These are phyloP conservation scores for Jamesozyma spencerorum DNA, from an alignment of 805 yeast genomes.

Conservation along the genomic window DNA sequence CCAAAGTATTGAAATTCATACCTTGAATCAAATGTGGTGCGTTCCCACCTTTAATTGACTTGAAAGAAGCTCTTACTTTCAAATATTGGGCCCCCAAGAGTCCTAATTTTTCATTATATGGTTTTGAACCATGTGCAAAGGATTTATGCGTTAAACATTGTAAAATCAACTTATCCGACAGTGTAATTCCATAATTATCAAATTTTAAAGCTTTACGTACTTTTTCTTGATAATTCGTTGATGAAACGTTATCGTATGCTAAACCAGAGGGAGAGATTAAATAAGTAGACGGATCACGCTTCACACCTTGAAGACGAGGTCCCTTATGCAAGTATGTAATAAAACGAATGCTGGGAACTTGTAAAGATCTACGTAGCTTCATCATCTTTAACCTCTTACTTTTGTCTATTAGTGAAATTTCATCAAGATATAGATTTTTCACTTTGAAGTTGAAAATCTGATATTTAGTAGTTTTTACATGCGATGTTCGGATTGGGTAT, in stretches of 20 bases:
- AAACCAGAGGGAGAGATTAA: slow-evolving; percentile 41
- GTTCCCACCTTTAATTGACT: slow-evolving; percentile 16
- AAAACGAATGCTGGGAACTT: slow-evolving; percentile 13
- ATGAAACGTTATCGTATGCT: slow-evolving; percentile 43
- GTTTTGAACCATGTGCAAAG: slow-evolving; percentile 82
- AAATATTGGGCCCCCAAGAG: slow-evolving; percentile 60
- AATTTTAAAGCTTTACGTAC: slow-evolving; percentile 19
- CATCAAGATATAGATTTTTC: not conserved
- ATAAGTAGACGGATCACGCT: slow-evolving; percentile 58
- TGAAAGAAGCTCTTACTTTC: slow-evolving; percentile 33
- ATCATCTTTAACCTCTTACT: too few relatives aligned
- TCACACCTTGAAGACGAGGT: slow-evolving; percentile 55
- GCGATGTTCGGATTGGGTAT: too few relatives aligned
- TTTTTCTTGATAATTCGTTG: slow-evolving; percentile 32
- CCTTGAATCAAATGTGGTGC: slow-evolving; percentile 30
- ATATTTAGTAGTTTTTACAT: too few relatives aligned
- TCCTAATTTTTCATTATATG: slow-evolving; percentile 79
- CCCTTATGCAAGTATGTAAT: slow-evolving; percentile 36
- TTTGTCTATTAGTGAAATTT: not conserved
- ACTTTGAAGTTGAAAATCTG: too few relatives aligned
- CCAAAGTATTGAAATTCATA: slow-evolving; percentile 50
- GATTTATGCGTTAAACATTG: slow-evolving; percentile 91
- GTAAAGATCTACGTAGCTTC: too few relatives aligned
- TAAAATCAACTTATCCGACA: slow-evolving; percentile 54
- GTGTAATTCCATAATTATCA: slow-evolving; percentile 23